phyloP scores from a whole-genome alignment of 78 protist species.

The Isochrysis galbana region DNA sequence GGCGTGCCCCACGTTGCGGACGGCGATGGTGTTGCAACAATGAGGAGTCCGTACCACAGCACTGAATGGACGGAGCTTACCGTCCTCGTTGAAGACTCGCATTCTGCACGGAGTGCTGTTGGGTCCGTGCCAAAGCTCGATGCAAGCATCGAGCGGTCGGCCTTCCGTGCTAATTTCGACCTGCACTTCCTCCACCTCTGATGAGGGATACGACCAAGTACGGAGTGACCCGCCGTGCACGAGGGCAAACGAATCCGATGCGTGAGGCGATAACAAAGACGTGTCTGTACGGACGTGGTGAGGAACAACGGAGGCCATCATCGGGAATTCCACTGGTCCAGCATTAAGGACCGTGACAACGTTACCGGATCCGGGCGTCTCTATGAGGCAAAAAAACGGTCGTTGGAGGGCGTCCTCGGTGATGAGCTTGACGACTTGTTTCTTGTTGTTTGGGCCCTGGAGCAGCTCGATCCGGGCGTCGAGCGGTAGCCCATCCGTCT shows the following conservation, averaged over 20 bases:
- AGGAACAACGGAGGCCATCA: no score
- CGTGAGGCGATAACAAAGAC: no score
- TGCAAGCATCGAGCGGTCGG: neutral
- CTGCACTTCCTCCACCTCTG: neutral
- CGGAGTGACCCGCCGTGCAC: conserved; percentile 13
- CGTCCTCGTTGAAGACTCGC: neutral
- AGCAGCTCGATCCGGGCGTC: conserved; percentile 5
- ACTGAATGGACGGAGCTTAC: neutral
- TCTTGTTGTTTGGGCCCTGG: conserved; percentile 12
- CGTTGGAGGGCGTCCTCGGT: neutral
- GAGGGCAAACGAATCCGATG: neutral
- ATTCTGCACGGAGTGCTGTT: neutral
- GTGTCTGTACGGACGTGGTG: no score
- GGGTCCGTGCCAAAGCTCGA: conserved; percentile 3
- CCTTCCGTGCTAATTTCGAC: neutral
- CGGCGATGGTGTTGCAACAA: neutral
- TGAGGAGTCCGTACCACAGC: neutral
- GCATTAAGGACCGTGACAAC: neutral
- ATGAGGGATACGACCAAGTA: neutral
- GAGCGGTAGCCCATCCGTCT: neutral
- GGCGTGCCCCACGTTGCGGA: neutral
- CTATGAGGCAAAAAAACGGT: neutral
- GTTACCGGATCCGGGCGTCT: neutral
- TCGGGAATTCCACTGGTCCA: no score
- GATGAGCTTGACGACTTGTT: neutral